Conservation (phyloP, 805 yeast species). For the Wickerhamomyces strasburgensis region DNA sequence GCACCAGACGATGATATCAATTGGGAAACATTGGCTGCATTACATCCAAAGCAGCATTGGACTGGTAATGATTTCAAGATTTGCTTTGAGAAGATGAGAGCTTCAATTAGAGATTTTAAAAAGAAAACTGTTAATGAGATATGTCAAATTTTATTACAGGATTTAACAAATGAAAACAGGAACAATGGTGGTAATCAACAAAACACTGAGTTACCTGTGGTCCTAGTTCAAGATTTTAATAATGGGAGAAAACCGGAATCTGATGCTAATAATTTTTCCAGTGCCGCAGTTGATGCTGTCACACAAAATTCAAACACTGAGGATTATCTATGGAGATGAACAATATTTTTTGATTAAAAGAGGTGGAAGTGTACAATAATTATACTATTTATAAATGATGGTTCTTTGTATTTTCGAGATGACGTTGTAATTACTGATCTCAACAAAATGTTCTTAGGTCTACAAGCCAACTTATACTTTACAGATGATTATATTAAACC, state of each 20-base stretch:
- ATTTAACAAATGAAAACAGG: constrained; percentile 14
- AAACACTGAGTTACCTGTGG: constrained; percentile 20
- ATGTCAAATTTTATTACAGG: constrained; percentile 25
- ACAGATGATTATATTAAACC: constrained; percentile 14
- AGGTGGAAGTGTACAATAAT: no score
- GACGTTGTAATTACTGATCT: constrained; percentile 5
- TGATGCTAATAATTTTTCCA: constrained; percentile 11
- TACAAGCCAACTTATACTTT: constrained; percentile 9
- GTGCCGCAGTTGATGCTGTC: constrained; percentile 17
- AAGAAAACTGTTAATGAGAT: constrained; percentile 34
- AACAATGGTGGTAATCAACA: constrained; percentile 13
- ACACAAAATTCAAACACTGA: constrained; percentile 1
- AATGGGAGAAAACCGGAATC: constrained; percentile 1
- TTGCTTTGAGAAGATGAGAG: constrained; percentile 57
- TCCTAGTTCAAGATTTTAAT: constrained; percentile 12
- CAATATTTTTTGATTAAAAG: no score
- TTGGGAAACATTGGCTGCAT: constrained; percentile 50
- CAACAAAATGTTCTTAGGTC: constrained; percentile 4
- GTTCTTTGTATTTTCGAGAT: no score
- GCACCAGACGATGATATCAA: constrained; percentile 40
- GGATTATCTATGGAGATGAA: constrained; percentile 10
- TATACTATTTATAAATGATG: no score
- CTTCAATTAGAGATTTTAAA: constrained; percentile 43
- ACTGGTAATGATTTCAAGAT: constrained; percentile 54
- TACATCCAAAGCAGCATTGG: constrained; percentile 46